Evolutionary conservation across 331 rosid species (phyloP), one percentile per base, ranked within the genome.

Genomic region (Rosa hybrid): DNA sequence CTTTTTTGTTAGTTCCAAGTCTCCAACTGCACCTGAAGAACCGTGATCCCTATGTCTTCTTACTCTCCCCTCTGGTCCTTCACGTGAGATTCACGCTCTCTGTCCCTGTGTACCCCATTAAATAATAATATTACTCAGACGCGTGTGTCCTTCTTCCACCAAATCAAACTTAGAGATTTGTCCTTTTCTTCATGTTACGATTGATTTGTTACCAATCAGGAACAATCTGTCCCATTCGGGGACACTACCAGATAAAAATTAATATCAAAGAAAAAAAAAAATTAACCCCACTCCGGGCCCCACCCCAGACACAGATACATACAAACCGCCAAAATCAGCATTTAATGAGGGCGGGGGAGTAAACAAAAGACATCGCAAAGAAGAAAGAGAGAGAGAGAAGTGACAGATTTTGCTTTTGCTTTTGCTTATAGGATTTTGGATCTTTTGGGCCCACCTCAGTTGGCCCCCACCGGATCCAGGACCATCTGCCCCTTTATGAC

Each of bases 401-500:
- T 8, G 39, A 25, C 39, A 60, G 88, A 82, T 75, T 78, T 81
- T 65, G 20, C 71, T 84, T 46, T 71, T 25, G 13, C 51, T 83
- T 46, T 71, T 25, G 13, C 51, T 83, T 70, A 69, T 53, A 50
- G 34, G 84, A 68, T 18, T 71, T 84, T 69, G 90, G 87, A 84
- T 86, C 74, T 84, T 75, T 20, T 79, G 85, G 84, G 86, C 86
- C 89, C 67, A 11, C 59, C 38, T 0, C 2, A 10, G 3, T 14
- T 76, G 77, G 86, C 80, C 90, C 82, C 85, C 74, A 60, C 78
- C 30, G 0, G 78, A 89, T 89, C 83, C 79, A 80, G 84, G 92
- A 87, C 97, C 90, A 79, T 89, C 86, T 94, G 97, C 86, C 90
- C 89, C 92, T 89, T 87, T 88, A 88, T 82, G 89, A 86, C 90